phyloP scores from a whole-genome alignment of 768 basidiomycete genomes.

The Leccinum imitatum region DNA sequence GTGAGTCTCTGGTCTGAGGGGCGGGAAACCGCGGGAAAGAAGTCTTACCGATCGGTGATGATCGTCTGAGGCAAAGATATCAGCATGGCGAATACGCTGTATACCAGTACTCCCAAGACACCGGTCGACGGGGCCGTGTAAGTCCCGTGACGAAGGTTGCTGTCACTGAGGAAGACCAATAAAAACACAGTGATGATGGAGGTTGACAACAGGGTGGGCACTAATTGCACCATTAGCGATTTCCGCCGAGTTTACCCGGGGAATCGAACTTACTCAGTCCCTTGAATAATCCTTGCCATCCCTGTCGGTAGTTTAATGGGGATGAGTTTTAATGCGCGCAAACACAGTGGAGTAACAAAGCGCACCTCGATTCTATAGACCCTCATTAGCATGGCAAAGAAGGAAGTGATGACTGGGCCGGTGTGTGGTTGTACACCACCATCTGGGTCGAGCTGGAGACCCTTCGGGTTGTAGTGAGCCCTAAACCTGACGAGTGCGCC shows the following conservation, averaged over 20 bases:
- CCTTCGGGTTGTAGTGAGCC: constrained; percentile 85
- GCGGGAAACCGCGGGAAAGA: background rate
- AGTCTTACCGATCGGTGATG: constrained; percentile 68
- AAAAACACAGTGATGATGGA: constrained; percentile 57
- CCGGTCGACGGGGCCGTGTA: constrained; percentile 65
- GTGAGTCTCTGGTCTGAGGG: background rate
- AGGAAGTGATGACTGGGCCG: constrained; percentile 74
- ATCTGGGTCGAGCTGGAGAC: constrained; percentile 75
- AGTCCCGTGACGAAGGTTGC: constrained; percentile 58
- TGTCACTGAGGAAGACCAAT: constrained; percentile 55
- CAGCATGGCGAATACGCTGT: constrained; percentile 64
- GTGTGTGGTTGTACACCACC: constrained; percentile 75
- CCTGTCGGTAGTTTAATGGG: constrained; percentile 37
- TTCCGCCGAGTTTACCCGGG: constrained; percentile 26
- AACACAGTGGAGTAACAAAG: background rate
- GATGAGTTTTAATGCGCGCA: background rate
- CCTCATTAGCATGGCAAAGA: constrained; percentile 69
- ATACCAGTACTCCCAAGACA: constrained; percentile 59
- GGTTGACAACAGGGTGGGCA: constrained; percentile 51
- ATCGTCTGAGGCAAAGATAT: constrained; percentile 69
- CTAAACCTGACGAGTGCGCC: constrained; percentile 75
- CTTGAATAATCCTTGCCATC: constrained; percentile 76
- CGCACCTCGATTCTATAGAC: constrained; percentile 73
- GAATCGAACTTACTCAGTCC: constrained; percentile 53
- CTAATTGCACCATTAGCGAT: constrained; percentile 42